Conservation (phyloP, 176 grass and related monocot genomes). For the Stipa capillata region DNA sequence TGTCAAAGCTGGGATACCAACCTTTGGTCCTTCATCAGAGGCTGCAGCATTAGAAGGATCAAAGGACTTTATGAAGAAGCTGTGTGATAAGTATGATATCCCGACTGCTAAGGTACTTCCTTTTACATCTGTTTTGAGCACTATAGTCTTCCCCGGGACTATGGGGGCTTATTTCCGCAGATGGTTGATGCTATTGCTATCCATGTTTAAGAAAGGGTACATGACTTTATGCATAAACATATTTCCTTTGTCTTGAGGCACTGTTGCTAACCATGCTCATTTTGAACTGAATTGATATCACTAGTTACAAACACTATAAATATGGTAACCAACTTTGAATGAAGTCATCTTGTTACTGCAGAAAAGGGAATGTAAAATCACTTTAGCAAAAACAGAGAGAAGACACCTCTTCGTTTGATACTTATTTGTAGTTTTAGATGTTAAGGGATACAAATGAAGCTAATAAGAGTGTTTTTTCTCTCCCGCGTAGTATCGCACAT, state of each 20-base stretch:
- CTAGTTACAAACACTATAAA: background rate
- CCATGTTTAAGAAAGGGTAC: background rate
- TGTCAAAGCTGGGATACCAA: conserved; percentile 44
- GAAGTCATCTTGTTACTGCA: background rate
- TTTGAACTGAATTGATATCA: background rate
- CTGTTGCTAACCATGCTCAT: background rate
- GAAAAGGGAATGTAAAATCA: background rate
- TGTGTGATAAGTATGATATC: conserved; percentile 79
- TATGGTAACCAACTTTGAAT: background rate
- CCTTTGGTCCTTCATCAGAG: conserved; percentile 67
- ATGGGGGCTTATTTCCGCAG: background rate
- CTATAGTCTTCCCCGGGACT: background rate
- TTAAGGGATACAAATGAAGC: background rate
- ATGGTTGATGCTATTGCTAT: background rate
- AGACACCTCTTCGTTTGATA: background rate
- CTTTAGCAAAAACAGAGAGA: background rate
- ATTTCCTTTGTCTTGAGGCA: background rate
- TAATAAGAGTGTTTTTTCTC: background rate
- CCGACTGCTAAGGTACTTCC: conserved; percentile 65
- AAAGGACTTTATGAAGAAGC: conserved; percentile 88
- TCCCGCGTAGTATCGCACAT: conserved; percentile 59
- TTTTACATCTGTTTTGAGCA: background rate
- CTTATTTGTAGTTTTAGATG: background rate
- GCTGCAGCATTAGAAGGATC: conserved; percentile 85
- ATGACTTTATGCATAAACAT: background rate